phyloP scores from a whole-genome alignment of 805 yeast species.

The Teunomyces lycoperdinae region DNA sequence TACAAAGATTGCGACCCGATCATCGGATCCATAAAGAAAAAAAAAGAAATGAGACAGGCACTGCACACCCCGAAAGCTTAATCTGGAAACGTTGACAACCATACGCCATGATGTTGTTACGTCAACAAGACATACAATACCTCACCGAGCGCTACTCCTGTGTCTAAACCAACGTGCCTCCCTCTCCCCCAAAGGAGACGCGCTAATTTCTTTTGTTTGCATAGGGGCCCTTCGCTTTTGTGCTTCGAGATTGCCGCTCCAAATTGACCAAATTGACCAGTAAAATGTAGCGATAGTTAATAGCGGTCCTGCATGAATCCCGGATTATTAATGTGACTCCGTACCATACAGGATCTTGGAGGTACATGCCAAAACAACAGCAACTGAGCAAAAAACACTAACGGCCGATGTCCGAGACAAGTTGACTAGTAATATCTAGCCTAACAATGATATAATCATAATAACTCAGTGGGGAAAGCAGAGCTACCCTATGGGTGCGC shows the following conservation, averaged over 20 bases:
- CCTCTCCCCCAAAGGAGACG: too few relatives aligned
- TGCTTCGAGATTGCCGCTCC: not conserved
- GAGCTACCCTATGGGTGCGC: too few relatives aligned
- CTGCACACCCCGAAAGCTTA: too few relatives aligned
- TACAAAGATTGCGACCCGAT: too few relatives aligned
- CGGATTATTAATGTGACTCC: not conserved
- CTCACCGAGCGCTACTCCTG: too few relatives aligned
- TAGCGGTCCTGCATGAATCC: not conserved
- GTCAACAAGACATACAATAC: not conserved
- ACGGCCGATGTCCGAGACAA: not conserved
- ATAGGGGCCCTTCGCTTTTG: not conserved
- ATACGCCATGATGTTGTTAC: not conserved
- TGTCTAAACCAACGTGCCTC: not conserved
- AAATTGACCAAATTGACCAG: not conserved
- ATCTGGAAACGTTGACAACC: not conserved
- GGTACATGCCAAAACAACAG: not conserved
- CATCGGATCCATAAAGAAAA: too few relatives aligned
- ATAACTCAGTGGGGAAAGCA: too few relatives aligned
- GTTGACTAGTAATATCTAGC: too few relatives aligned
- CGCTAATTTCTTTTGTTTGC: not conserved
- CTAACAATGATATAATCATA: too few relatives aligned
- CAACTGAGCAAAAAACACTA: not conserved
- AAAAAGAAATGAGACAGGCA: too few relatives aligned
- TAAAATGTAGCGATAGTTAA: slow-evolving; percentile 2
- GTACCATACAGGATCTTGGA: not conserved